Percentiles rank a stretch among this genome's conserved stretches.
These are phyloP conservation scores for Beta vulgaris DNA, from an alignment of 148 eudicot genomes.

Conservation along the genomic window DNA sequence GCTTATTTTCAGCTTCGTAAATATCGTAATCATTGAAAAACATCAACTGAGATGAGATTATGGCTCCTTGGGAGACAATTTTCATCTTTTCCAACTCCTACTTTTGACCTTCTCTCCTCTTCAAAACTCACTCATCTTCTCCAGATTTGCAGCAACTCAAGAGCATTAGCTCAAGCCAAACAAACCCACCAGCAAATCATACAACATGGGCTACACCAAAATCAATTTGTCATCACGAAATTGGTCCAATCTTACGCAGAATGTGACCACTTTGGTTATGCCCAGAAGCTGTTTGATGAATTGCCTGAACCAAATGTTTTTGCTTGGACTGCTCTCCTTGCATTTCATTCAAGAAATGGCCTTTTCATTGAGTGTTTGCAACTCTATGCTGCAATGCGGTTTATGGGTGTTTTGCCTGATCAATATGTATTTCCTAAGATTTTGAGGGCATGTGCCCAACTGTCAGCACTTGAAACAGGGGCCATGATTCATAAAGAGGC, in stretches of 20 bases:
- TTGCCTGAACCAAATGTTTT: slow-evolving; percentile 46
- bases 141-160: slow-evolving; percentile 44
- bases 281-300: slow-evolving; percentile 46
- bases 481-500: slow-evolving; percentile 48
- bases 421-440: slow-evolving; percentile 50
- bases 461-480: slow-evolving; percentile 21
- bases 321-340: slow-evolving; percentile 48
- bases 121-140: slow-evolving; percentile 39
- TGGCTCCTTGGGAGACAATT: slow-evolving; percentile 22
- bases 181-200: slow-evolving; percentile 47
- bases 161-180: slow-evolving; percentile 34
- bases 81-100: slow-evolving; percentile 13
- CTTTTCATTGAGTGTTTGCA: slow-evolving; percentile 26
- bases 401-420: slow-evolving; percentile 37
- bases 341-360: slow-evolving; percentile 40
- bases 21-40: not conserved
- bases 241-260: slow-evolving; percentile 42
- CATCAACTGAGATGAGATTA: slow-evolving; percentile 15
- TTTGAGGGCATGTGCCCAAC: slow-evolving; percentile 39
- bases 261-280: slow-evolving; percentile 29
- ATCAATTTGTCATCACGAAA: slow-evolving; percentile 45
- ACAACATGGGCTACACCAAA: slow-evolving; percentile 30
- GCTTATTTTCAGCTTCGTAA: too few relatives aligned
- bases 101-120: slow-evolving; percentile 16
- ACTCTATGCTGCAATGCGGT: slow-evolving; percentile 37